A percentile compares a stretch with the other conserved stretches of the same genome.
Conservation (phyloP, 768 basidiomycete species). For the Tephrocybe sp. region DNA sequence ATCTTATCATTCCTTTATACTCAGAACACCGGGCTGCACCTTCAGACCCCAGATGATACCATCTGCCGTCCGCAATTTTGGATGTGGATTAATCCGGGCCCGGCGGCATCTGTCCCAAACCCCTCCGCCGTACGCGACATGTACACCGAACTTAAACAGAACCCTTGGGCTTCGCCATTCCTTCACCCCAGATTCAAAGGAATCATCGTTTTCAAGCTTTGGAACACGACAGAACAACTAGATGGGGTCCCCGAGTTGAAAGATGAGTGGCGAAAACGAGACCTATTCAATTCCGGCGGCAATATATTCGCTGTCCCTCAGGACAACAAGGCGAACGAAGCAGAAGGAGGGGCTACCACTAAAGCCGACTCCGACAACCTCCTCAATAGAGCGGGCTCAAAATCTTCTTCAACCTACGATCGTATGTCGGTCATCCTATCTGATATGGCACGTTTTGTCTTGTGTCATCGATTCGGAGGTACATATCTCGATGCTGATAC, state of each 20-base stretch:
- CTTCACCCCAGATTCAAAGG: conserved; percentile 90
- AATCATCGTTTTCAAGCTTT: conserved; percentile 92
- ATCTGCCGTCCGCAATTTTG: conserved; percentile 91
- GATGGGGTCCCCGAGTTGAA: conserved; percentile 89
- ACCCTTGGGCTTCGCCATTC: conserved; percentile 95
- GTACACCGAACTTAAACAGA: conserved; percentile 77
- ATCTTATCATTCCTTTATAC: conserved; percentile 94
- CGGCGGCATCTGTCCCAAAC: conserved; percentile 87
- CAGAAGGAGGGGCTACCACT: conserved; percentile 14
- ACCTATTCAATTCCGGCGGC: conserved; percentile 88
- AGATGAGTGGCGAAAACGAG: conserved; percentile 85
- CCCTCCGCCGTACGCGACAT: conserved; percentile 79
- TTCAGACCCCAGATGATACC: conserved; percentile 48
- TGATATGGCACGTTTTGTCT: conserved; percentile 95
- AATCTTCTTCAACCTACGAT: conserved; percentile 84
- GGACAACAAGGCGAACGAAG: conserved; percentile 29
- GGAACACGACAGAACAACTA: conserved; percentile 98
- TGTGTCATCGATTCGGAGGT: conserved; percentile 96
- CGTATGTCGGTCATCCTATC: conserved; percentile 90
- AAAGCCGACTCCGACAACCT: conserved; percentile 44
- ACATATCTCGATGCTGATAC: conserved; percentile 98
- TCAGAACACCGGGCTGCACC: conserved; percentile 86
- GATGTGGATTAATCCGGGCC: conserved; percentile 99
- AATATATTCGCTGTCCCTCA: conserved; percentile 66
- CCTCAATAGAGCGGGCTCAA: conserved; percentile 80